Conservation (phyloP, 495 filamentous ascomycete species). For the Penicillium flavigenum region DNA sequence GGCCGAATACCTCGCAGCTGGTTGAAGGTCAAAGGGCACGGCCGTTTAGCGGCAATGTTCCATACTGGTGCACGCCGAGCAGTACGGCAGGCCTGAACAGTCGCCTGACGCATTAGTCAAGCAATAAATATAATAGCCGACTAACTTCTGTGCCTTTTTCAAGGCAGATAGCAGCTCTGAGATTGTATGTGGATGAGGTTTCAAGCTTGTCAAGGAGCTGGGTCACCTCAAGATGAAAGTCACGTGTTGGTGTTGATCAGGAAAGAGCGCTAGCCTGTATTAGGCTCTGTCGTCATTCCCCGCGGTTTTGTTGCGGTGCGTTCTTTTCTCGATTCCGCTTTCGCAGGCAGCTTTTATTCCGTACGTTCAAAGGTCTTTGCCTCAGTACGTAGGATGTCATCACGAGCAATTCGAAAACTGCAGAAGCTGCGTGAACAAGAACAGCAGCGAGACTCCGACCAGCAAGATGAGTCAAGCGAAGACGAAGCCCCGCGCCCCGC, state of each 20-base stretch:
- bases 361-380: background rate
- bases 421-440: slow-evolving; percentile 65
- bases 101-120: slow-evolving; percentile 63
- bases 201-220: slow-evolving; percentile 10
- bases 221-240: slow-evolving; percentile 19
- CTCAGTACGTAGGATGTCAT: slow-evolving; percentile 61
- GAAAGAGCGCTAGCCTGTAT: slow-evolving; percentile 30
- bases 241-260: slow-evolving; percentile 18
- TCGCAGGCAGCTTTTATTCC: background rate
- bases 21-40: slow-evolving; percentile 44
- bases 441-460: slow-evolving; percentile 52
- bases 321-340: slow-evolving; percentile 6
- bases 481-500: slow-evolving; percentile 38
- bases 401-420: slow-evolving; percentile 73
- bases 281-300: slow-evolving; percentile 44
- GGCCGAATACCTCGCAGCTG: slow-evolving; percentile 48
- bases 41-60: slow-evolving; percentile 49
- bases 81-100: slow-evolving; percentile 60
- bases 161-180: slow-evolving; percentile 11
- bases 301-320: slow-evolving; percentile 24
- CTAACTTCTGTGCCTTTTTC: slow-evolving; percentile 11
- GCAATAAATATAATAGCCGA: background rate
- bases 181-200: slow-evolving; percentile 17
- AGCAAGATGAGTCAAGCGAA: slow-evolving; percentile 53
- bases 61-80: slow-evolving; percentile 58